Evolutionary conservation across 495 filamentous ascomycete genomes (phyloP), one percentile per base, ranked within the genome.

Genomic region (Parachaetomium inaequale): DNA sequence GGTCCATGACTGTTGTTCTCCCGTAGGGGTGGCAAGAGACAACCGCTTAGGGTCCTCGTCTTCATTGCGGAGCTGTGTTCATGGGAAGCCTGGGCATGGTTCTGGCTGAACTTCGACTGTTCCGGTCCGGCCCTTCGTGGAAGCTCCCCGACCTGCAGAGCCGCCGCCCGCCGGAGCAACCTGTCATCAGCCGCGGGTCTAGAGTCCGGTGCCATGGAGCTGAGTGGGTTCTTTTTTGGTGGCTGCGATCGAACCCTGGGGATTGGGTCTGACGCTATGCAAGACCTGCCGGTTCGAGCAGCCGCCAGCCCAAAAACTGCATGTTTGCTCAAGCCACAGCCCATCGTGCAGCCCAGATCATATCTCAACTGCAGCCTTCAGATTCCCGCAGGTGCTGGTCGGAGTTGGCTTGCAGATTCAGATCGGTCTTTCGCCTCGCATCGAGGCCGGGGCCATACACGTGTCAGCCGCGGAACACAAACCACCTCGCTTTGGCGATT

Each of bases 241-340:
- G 60, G 42, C 23, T 40, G 4, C 17, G 28, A 52, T 40, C 5
- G 17, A 21, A 8, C 34, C 6, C 8, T 10, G 8, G 11, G 25
- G 19, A 40, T 58, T 46, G 28, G 55, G 6, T 17, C 19, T 7
- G 40, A 54, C 7, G 25, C 55, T 23, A 31, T 34, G 40, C 40
- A 38, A 28, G 1, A 49, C 1, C 52, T 31, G n/a, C 29, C 29
- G 26, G 38, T 28, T 17, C 42, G 6, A 31, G 32, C 34, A 58
- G 31, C 43, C 15, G 54, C 7, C 54, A 15, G 19, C 53, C 36
- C 63, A 31, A 32, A 14, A 50, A 43, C 21, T 34, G 59, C 31
- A 53, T 59, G 59, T 66, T 66, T 66, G 63, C 59, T 58, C 47
- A 28, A 59, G 59, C 40, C 54, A 36, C 51, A 29, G 7, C 8